Evolutionary conservation across 2,329 filamentous ascomycete species (phyloP), one percentile per base, ranked within the genome.

Genomic region (Aspergillus sp.): DNA sequence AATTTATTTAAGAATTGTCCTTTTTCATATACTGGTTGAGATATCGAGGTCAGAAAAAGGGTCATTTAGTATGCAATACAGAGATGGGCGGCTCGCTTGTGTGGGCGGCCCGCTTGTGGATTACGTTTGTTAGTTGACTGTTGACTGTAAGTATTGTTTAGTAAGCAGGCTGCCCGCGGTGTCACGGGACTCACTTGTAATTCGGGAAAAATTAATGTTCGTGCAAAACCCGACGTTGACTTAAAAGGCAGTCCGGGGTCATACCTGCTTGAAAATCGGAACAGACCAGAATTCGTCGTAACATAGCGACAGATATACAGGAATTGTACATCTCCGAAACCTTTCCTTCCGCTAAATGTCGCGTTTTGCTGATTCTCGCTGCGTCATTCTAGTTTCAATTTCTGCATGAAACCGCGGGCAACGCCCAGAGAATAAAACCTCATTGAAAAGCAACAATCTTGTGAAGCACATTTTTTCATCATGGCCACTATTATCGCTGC

Each of bases 401-500:
- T 19, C n/a, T 37, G 25, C n/a, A n/a, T 37, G 17, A 19, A 37
- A 37, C 9, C n/a, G 13, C 33, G 33, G 33, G 33, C 33, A 15
- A n/a, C 33, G 7, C 17, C 33, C 7, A 19, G 33, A 19, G 37
- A 20, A 19, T 10, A 19, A 20, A 20, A 19, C 10, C 17, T 39
- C 15, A 20, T 39, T 13, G 37, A 19, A 39, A 6, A 39, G 10
- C 37, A 39, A 10, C 17, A 39, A 39, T 4, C 19, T 12, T 20
- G 17, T 39, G 15, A 39, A 39, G 7, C 7, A 12, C n/a, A 39
- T 33, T 33, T 22, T 2, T 17, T 20, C 15, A 53, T 37, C 30
- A 64, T 68, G 64, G 61, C 65, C 13, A 60, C 61, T 47, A 59
- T 56, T 43, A 45, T 65, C 47, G 49, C 56, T 32, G 49, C 59